Evolutionary conservation across 73 alveolate genomes (phyloP).

Genomic region (Tetrahymena borealis): DNA sequence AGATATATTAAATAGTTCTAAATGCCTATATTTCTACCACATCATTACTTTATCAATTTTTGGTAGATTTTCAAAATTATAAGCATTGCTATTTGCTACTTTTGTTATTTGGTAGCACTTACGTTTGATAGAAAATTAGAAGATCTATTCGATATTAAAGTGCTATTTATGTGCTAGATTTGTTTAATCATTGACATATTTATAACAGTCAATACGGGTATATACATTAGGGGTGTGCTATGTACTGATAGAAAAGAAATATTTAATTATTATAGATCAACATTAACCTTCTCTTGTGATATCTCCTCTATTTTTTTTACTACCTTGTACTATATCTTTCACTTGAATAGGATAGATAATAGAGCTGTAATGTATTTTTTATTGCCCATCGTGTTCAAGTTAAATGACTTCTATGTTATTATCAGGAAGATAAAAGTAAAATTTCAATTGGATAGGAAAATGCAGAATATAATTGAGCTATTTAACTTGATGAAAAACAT

Average conservation of each 20-base stretch:
- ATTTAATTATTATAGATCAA: background rate
- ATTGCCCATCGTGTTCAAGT: background rate
- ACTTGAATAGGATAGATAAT: background rate
- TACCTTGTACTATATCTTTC: background rate
- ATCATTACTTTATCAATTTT: background rate
- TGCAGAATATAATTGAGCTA: conserved; percentile 9
- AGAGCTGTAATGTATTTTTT: background rate
- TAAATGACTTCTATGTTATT: background rate
- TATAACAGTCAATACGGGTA: background rate
- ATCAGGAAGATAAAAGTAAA: background rate
- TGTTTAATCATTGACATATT: background rate
- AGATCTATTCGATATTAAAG: background rate
- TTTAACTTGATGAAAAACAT: conserved; percentile 6
- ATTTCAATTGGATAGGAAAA: background rate
- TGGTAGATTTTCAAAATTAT: background rate
- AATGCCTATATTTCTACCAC: background rate
- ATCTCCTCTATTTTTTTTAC: background rate
- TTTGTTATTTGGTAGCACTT: background rate
- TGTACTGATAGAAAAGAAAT: background rate
- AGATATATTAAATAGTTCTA: background rate
- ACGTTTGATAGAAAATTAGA: background rate
- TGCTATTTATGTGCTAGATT: background rate
- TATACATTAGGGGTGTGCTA: background rate
- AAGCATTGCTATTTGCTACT: background rate
- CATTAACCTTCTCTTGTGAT: background rate